phyloP scores from a whole-genome alignment of 257 asterid genomes.

The Solanum pinnatisectum region DNA sequence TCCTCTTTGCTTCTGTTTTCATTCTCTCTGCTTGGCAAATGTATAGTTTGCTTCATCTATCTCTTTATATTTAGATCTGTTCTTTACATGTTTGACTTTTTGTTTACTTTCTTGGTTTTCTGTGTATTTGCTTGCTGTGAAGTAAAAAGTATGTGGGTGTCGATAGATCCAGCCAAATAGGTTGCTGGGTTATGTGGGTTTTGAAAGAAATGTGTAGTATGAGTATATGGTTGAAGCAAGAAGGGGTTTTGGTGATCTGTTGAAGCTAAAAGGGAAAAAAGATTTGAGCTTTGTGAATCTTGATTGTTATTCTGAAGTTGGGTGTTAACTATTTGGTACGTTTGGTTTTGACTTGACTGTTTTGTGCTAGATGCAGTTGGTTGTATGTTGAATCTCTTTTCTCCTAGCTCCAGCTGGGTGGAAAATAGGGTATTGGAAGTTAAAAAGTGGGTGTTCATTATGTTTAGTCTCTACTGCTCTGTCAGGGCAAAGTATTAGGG shows the following conservation, averaged over 20 bases:
- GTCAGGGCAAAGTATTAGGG: neutral
- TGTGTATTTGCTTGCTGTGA: neutral
- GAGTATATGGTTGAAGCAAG: neutral
- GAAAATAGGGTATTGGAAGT: neutral
- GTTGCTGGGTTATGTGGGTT: neutral
- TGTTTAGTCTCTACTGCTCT: neutral
- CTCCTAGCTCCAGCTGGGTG: neutral
- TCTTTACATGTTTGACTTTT: neutral
- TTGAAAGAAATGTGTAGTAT: neutral
- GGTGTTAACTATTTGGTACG: neutral
- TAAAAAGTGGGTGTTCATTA: neutral
- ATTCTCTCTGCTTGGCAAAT: conserved; percentile 96
- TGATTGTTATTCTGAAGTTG: neutral
- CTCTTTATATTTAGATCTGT: conserved; percentile 30
- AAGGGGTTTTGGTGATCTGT: neutral
- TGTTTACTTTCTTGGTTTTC: neutral
- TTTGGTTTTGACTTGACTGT: neutral
- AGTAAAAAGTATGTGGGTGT: neutral
- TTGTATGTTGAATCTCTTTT: neutral
- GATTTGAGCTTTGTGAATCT: neutral
- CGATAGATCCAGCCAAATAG: neutral
- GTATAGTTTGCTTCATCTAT: conserved; percentile 20
- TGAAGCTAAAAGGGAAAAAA: neutral
- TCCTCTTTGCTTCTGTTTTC: conserved; percentile 80
- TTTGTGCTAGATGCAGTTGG: neutral